Evolutionary conservation across 1,284 basidiomycete genomes (phyloP), one percentile per base, ranked within the genome.

Genomic region (Ustilago hordei): DNA sequence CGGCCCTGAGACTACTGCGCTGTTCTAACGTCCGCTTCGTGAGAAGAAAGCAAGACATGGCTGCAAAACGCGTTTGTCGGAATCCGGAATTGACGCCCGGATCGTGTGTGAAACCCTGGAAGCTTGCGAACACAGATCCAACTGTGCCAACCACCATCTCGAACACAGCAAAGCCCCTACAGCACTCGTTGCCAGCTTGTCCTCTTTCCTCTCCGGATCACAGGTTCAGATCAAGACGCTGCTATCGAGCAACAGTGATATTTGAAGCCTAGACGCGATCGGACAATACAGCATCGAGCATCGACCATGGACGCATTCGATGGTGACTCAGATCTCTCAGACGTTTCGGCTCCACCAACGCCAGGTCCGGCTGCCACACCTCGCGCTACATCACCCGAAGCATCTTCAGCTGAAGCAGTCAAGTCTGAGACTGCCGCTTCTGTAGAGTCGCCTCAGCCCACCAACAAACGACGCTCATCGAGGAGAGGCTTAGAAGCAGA

Each of bases 291-390:
- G 35, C 48, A 38, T 7, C 7, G 17, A n/a, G 17, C 45, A 8
- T 8, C 12, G 12, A 60, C n/a, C n/a, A 75, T 70, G 68, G 61
- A 70, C 31, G 56, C 45, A 7, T 66, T 75, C 45, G 74, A 64
- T 43, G 67, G 63, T 19, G 75, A 65, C 12, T 77, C 75, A 0
- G 75, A 77, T 35, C 66, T 77, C 52, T 72, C 75, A 2, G 69
- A 77, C 23, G 28, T 71, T 0, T 72, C 69, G 2, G 62, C 74
- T 7, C 75, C 75, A 31, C 66, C 75, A 11, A 77, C 75, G 1
- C 75, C 75, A 3, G 69, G 69, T 4, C 60, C 64, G 13, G 65
- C 63, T 23, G 45, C 53, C 12, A 64, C 63, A 1, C 73, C 67
- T 35, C 69, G 64, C n/a, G 64, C 70, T 43, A 57, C 41, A 4